Base-by-base conservation (phyloP, 257 asterid genomes). In the Solanum medicagineum region DNA sequence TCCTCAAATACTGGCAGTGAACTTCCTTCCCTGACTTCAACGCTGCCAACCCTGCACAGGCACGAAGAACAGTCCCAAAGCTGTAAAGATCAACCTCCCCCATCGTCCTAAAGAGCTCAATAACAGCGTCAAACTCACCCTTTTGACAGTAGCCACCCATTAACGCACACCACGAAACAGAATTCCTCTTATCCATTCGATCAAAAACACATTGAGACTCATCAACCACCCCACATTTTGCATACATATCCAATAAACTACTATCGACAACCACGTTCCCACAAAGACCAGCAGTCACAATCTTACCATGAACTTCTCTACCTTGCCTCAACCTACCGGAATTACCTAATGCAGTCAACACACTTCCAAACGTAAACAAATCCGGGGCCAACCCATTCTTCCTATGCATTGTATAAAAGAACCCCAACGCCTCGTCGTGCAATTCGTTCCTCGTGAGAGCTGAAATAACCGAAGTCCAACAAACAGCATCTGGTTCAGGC, bases 121-220 rank as follows among this genome's bases (percentile, higher is more conserved):
- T 51, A 29, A 95, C 99, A 56, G 73, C 86, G 26, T 89, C 91
- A 57, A 91, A 96, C 32, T 90, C 86, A 16, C 92, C 95, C 85
- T 87, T 90, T 86, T 94, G 88, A 70, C 98, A 95, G 80, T 94
- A 93, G 20, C 98, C 99, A 1, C 97, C 98, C 29, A 95, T 95
- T 91, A 96, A 89, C 9, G 99, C 98, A 80, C 90, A 90, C 97
- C 97, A 95, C 5, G 99, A 92, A 86, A 96, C 96, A 13, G 94
- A 89, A 85, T 94, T 96, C 90, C 87, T 93, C 84, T 71, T 86
- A 42, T 75, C 90, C 98, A 95, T 93, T 87, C 93, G 69, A 75
- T 96, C 96, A 79, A 95, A 92, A 80, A 96, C 95, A 17, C 62
- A 82, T 8, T 63, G 95, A 5, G 99, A 92, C 83, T 92, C 94